phyloP scores from a whole-genome alignment of 2,329 filamentous ascomycete species.

The Alternaria atra region DNA sequence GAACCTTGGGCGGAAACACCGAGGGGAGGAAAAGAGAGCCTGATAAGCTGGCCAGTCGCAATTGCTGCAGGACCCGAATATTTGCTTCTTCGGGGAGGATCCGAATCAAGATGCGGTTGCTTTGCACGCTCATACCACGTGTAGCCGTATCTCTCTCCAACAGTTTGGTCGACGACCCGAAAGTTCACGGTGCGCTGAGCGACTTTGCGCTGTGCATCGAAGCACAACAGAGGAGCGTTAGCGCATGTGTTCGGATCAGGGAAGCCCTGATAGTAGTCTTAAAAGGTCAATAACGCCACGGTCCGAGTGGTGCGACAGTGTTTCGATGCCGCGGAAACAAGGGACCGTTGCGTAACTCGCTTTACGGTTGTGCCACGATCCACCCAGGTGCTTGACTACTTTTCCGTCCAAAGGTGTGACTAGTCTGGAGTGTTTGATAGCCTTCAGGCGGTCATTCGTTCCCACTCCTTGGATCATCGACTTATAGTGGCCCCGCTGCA shows the following conservation, averaged over 20 bases:
- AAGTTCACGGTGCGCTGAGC: slow-evolving; percentile 11
- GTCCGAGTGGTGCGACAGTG: slow-evolving; percentile 33
- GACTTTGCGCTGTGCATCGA: slow-evolving; percentile 3
- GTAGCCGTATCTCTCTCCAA: slow-evolving; percentile 30
- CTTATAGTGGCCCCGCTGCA: slow-evolving; percentile 25
- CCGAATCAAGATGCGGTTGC: slow-evolving; percentile 7
- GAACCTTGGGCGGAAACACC: slow-evolving; percentile 14
- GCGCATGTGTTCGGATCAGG: slow-evolving; percentile 19
- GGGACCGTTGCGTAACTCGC: slow-evolving; percentile 36
- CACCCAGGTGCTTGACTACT: slow-evolving; percentile 34
- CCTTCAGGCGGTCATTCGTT: slow-evolving; percentile 12
- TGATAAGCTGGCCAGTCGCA: slow-evolving; percentile 24
- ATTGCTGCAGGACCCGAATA: slow-evolving; percentile 3
- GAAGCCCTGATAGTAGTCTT: slow-evolving; percentile 21
- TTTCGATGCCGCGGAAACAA: slow-evolving; percentile 28
- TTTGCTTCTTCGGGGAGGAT: slow-evolving; percentile 25
- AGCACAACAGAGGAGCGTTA: slow-evolving; percentile 12
- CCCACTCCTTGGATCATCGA: slow-evolving; percentile 22
- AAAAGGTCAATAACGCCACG: slow-evolving; percentile 44
- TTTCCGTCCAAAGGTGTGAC: slow-evolving; percentile 25
- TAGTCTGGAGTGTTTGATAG: slow-evolving; percentile 10
- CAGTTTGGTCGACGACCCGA: slow-evolving; percentile 18
- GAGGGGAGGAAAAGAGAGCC: slow-evolving; percentile 11
- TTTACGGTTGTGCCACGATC: slow-evolving; percentile 31
- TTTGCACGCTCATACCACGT: slow-evolving; percentile 39